These are phyloP conservation scores for Tolypocladium tropicale DNA, from an alignment of 2,329 filamentous ascomycete genomes.

Conservation along the genomic window DNA sequence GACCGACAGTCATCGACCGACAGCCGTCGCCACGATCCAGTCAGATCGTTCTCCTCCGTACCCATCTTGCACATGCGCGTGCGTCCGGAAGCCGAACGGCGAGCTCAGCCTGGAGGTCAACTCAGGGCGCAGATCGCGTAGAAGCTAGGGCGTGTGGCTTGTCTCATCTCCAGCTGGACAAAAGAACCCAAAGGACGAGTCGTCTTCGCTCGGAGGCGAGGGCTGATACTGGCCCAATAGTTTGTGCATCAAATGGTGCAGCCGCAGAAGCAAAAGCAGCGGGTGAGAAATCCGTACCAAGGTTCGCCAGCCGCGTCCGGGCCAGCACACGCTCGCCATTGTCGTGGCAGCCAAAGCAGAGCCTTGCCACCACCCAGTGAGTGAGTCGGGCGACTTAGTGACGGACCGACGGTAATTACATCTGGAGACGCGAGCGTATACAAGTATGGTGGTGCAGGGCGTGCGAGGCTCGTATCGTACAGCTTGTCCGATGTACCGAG, in stretches of 20 bases:
- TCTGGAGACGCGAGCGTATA: too few species aligned
- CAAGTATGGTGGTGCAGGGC: too few species aligned
- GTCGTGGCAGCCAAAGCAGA: too few species aligned
- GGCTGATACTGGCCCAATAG: background rate
- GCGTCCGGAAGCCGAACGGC: background rate
- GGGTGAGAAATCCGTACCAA: background rate
- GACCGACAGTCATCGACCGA: background rate
- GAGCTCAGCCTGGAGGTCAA: background rate
- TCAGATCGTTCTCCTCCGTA: background rate
- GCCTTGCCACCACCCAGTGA: too few species aligned
- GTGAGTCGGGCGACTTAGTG: too few species aligned
- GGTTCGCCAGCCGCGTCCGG: background rate
- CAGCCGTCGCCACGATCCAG: background rate
- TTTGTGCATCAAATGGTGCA: background rate
- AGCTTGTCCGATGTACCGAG: background rate
- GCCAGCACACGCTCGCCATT: too few species aligned
- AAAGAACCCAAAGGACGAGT: background rate
- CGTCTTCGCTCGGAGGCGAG: background rate
- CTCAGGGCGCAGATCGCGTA: background rate
- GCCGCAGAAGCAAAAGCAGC: background rate
- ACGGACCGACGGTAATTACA: too few species aligned
- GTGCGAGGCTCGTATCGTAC: too few species aligned
- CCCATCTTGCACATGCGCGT: background rate
- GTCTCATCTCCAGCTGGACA: background rate
- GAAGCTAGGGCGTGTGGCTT: background rate